These are phyloP conservation scores for Hansenula lynferdii DNA, from an alignment of 1,139 yeast genomes.

Conservation along the genomic window DNA sequence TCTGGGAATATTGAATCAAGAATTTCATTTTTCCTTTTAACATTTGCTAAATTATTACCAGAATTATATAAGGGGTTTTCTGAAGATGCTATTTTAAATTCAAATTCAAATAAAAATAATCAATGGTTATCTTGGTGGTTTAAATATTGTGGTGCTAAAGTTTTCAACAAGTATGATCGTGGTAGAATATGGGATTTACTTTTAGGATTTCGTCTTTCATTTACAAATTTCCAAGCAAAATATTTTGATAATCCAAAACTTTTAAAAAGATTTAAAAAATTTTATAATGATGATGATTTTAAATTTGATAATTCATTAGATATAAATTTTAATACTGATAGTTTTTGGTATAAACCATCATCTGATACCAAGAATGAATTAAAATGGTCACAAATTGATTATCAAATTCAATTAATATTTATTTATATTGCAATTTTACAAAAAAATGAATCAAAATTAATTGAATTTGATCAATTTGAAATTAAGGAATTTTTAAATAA, in stretches of 20 bases:
- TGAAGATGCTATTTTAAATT: conserved; percentile 72
- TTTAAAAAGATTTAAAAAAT: conserved; percentile 29
- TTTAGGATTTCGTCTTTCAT: conserved; percentile 67
- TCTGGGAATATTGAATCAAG: conserved; percentile 61
- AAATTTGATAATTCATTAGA: conserved; percentile 16
- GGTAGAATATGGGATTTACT: conserved; percentile 88
- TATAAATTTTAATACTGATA: conserved; percentile 13
- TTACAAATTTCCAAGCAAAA: conserved; percentile 9
- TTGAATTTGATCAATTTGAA: conserved; percentile 89
- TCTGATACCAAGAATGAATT: conserved; percentile 11
- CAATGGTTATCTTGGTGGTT: conserved; percentile 97
- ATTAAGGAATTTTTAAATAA: conserved; percentile 73
- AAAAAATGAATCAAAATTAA: conserved; percentile 69
- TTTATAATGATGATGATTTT: conserved; percentile 25
- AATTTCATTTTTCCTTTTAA: conserved; percentile 67
- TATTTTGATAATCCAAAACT: conserved; percentile 22
- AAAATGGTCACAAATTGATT: conserved; percentile 58
- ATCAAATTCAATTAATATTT: conserved; percentile 74
- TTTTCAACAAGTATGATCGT: conserved; percentile 75
- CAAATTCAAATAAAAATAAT: conserved; percentile 60
- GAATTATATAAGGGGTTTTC: conserved; percentile 73
- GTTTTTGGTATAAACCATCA: conserved; percentile 20
- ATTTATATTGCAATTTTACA: conserved; percentile 75
- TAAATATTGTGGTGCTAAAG: conserved; percentile 87
- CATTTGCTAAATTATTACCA: conserved; percentile 61